Evolutionary conservation across 306 rosid species (phyloP), one percentile per base, ranked within the genome.

Genomic region (Rosa rugosa): DNA sequence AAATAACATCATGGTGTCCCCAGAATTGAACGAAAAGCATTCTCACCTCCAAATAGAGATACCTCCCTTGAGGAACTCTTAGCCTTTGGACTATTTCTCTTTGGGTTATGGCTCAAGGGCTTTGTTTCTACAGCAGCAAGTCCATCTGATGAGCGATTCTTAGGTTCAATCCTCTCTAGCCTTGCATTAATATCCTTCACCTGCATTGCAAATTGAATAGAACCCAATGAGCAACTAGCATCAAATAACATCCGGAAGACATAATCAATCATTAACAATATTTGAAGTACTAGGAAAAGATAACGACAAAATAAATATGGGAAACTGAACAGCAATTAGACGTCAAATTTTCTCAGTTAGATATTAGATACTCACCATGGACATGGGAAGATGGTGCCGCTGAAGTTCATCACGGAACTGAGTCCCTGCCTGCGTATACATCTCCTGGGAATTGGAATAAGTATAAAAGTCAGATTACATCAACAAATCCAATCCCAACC

Each of bases 391-490:
- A 77, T 89, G 85, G 84, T 93, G 90, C 72, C 99, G 92, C 79
- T 91, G 96, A 83, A 96, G 93, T 81, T 96, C 99, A 68, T 93
- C 99, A 36, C 94, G 96, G 81, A 96, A 93, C 77, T 93, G 97
- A 77, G 96, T 78, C 81, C 99, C 99, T 56, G 98, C 97, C 75
- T 96, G 99, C 4, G 89, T 67, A 85, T 90, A 96, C 99, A 96
- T 96, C 85, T 96, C 99, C 99, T 96, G 89, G 31, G 27, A 63
- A 62, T 27, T 11, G 49, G 47, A 60, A 75, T 4, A 49, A 22
- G 69, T 54, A 54, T 0, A 36, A 73, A 16, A 13, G 22, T 63
- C 68, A 41, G 49, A 71, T 53, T 46, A 82, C 42, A 34, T 12
- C 22, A 67, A 22, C 44, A 71, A 12, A 71, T 66, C 50, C 42